Percentiles rank a stretch among this genome's conserved stretches.
These are phyloP conservation scores for Lepidium campestre DNA, from an alignment of 441 rosid genomes.

Conservation along the genomic window DNA sequence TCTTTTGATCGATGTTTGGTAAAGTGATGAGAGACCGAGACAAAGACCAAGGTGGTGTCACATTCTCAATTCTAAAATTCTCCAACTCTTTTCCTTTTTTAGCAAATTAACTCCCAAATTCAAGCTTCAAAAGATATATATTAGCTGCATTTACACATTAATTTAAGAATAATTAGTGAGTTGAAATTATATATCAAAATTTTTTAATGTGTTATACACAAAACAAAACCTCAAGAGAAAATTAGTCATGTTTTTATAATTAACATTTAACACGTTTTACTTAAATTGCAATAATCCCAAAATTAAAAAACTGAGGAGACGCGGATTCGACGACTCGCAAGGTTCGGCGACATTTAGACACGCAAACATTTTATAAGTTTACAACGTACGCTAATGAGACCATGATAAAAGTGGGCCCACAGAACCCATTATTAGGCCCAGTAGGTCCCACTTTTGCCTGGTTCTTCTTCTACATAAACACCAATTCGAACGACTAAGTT, in stretches of 20 bases:
- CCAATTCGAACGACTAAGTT: background rate
- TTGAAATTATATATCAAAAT: too few species aligned
- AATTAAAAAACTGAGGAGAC: background rate
- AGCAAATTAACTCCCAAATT: background rate
- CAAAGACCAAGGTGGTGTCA: background rate
- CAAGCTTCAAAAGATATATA: background rate
- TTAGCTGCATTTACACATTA: too few species aligned
- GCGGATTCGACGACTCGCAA: slow-evolving; percentile 19
- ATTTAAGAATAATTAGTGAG: too few species aligned
- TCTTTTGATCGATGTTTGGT: background rate
- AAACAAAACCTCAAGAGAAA: too few species aligned
- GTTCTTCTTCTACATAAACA: slow-evolving; percentile 25
- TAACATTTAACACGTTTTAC: too few species aligned
- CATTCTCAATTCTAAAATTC: background rate
- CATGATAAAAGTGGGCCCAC: slow-evolving; percentile 11
- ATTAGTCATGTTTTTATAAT: too few species aligned
- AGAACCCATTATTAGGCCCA: slow-evolving; percentile 18
- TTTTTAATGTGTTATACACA: too few species aligned
- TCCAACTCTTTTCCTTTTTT: background rate
- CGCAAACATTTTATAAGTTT: background rate
- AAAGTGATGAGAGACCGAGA: background rate
- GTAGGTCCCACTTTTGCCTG: slow-evolving; percentile 16
- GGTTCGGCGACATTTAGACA: slow-evolving; percentile 11
- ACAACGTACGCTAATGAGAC: slow-evolving; percentile 10
- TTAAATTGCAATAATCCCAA: background rate